Base-by-base conservation (phyloP, 345 rosid genomes). In the Balakata baccata region DNA sequence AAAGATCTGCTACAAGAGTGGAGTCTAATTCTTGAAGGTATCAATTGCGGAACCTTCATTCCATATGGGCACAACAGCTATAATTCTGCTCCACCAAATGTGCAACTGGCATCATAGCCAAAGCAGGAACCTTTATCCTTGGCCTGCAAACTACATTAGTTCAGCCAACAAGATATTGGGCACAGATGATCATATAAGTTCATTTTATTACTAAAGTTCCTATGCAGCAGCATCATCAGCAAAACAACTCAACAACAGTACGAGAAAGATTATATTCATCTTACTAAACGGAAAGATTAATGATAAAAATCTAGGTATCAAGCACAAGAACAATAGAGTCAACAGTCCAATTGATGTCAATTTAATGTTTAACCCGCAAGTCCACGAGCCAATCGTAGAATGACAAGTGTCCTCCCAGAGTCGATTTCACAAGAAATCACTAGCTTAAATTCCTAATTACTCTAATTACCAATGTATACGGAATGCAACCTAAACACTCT, bases 31-130 rank as follows among this genome's bases (percentile, higher is more conserved):
- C 95, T 93, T 7, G 98, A 94, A 73, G 97, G 97, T 74, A 87
- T 94, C 78, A 94, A 81, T 79, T 92, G 97, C 7, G 97, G 98
- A 80, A 89, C 86, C 80, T 84, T 87, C 98, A 94, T 92, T 62
- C 97, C 98, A 72, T 86, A 85, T 64, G 92, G 92, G 71, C 93
- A 91, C 50, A 94, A 71, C n/a, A 90, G 57, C 75, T 86, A 82
- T 89, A 92, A 72, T 80, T 75, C 81, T 78, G 76, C 81, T 94
- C 95, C 78, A 92, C 87, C 70, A 89, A 52, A 80, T 87, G 85
- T 3, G 97, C 95, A 68, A 92, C 84, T 23, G 98, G 98, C 96
- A 94, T 88, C 84, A 94, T 70, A 76, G 82, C 86, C 54, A 75
- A 68, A 45, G 91, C 88, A 49, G 98, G 97, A 69, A 94, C 82